Evolutionary conservation across 257 asterid genomes (phyloP), one percentile per base, ranked within the genome.

Genomic region (Solanum neorickii): DNA sequence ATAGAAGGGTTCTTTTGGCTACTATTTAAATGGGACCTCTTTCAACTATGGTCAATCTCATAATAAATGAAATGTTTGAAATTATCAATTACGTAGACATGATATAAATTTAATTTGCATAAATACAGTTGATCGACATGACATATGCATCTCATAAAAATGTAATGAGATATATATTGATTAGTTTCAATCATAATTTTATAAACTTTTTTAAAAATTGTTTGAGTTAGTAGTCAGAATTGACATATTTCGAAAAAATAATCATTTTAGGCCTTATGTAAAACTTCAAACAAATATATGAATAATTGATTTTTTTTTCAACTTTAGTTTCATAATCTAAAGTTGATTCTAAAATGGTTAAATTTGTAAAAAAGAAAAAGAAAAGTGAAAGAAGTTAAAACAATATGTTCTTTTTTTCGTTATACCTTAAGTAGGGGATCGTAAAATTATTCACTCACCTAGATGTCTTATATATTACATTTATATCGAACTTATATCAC

Each of bases 11-110:
- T 88, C 5, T 80, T 47, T 80, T 46, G 35, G 60, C 65, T 27
- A 29, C 25, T 14, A 86, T 83, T 41, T 8, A 33, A 62, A 52
- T 35, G 86, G 82, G 77, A 29, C 85, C 87, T 73, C 68, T 27
- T 42, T 87, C 29, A 47, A 76, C 80, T 5, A 41, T 59, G 23
- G 91, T 85, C 90, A 87, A 87, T 21, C 87, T 89, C 87, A 69
- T 35, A 41, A 44, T 86, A 44, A 74, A 35, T 86, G 56, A 60
- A 65, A 9, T 46, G 29, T 80, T 80, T 42, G 85, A 80, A 72
- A 49, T 16, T 80, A 80, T 78, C 83, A 12, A 42, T 7, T 25
- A 78, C 11, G 39, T 27, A 0, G 60, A 76, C 23, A 42, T 23
- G 20, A 12, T 12, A 33, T 77, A 7, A 42, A 25, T 44, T 44